Conservation (phyloP, 2,329 filamentous ascomycete species). For the Pyrenochaeta sp. region DNA sequence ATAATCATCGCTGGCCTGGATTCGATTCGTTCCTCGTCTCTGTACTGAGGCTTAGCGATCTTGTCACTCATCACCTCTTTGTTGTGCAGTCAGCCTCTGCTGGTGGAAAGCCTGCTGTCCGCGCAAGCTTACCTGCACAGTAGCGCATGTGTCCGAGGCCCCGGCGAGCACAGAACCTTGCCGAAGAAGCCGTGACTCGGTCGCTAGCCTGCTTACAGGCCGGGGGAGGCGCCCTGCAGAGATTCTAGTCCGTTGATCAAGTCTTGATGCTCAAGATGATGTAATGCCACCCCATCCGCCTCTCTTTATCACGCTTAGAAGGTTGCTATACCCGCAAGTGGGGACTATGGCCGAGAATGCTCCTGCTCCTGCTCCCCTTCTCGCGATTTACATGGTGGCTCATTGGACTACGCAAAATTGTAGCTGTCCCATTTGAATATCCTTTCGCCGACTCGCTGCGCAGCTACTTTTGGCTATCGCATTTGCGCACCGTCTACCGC, state of each 20-base stretch:
- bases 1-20: background rate
- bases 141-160: slow-evolving; percentile 14
- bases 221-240: slow-evolving; percentile 24
- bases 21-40: background rate
- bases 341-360: slow-evolving; percentile 17
- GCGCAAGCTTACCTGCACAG: slow-evolving; percentile 5
- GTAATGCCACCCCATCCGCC: slow-evolving; percentile 33
- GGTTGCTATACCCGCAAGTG: slow-evolving; percentile 19
- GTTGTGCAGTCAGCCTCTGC: slow-evolving; percentile 7
- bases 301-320: slow-evolving; percentile 20
- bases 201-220: slow-evolving; percentile 29
- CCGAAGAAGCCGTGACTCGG: slow-evolving; percentile 38
- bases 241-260: slow-evolving; percentile 25
- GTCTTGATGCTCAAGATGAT: slow-evolving; percentile 31
- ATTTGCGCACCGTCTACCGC: background rate
- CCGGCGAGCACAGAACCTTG: slow-evolving; percentile 27
- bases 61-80: slow-evolving; percentile 1
- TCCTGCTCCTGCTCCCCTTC: background rate
- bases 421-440: slow-evolving; percentile 1
- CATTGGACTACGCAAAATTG: background rate
- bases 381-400: background rate
- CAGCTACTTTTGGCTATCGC: background rate
- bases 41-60: slow-evolving; percentile 7
- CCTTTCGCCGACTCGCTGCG: background rate
- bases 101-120: slow-evolving; percentile 4